phyloP scores from a whole-genome alignment of 306 rosid genomes.

The Vigna angularis region DNA sequence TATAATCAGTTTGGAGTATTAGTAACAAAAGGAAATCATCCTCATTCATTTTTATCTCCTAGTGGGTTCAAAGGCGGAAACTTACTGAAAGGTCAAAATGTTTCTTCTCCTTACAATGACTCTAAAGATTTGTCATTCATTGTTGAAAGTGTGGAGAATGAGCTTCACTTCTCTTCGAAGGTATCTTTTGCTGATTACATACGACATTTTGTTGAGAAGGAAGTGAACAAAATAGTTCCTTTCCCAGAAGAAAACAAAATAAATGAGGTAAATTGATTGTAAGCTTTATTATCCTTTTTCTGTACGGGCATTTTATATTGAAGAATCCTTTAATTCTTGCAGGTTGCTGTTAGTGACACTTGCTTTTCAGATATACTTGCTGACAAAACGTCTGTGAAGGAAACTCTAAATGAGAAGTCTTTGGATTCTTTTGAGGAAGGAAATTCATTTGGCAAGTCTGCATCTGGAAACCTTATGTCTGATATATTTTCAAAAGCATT shows the following conservation, averaged over 20 bases:
- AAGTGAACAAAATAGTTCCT: constrained; percentile 56
- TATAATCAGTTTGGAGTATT: constrained; percentile 52
- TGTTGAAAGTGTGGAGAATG: constrained; percentile 65
- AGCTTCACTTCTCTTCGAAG: constrained; percentile 75
- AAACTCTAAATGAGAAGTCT: constrained; percentile 43
- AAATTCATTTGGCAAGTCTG: constrained; percentile 42
- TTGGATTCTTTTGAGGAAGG: constrained; percentile 36
- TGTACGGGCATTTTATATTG: constrained; percentile 23
- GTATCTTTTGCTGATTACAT: constrained; percentile 58
- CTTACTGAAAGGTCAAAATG: constrained; percentile 43
- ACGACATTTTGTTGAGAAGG: constrained; percentile 58
- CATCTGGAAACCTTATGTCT: constrained; percentile 54
- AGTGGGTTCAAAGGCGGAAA: constrained; percentile 41
- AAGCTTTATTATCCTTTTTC: constrained; percentile 21
- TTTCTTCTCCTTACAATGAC: constrained; percentile 38
- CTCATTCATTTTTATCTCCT: constrained; percentile 47
- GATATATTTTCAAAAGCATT: constrained; percentile 63
- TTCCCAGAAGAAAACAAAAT: constrained; percentile 42
- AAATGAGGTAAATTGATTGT: constrained; percentile 57
- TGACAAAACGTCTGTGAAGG: constrained; percentile 42
- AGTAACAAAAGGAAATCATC: constrained; percentile 45
- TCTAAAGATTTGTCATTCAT: constrained; percentile 56
- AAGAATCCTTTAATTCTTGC: constrained; percentile 50
- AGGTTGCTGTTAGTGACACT: constrained; percentile 54
- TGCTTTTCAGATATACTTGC: constrained; percentile 44